Evolutionary conservation across 768 basidiomycete species (phyloP), one percentile per base, ranked within the genome.

Genomic region (Rossbeevera mucosa): DNA sequence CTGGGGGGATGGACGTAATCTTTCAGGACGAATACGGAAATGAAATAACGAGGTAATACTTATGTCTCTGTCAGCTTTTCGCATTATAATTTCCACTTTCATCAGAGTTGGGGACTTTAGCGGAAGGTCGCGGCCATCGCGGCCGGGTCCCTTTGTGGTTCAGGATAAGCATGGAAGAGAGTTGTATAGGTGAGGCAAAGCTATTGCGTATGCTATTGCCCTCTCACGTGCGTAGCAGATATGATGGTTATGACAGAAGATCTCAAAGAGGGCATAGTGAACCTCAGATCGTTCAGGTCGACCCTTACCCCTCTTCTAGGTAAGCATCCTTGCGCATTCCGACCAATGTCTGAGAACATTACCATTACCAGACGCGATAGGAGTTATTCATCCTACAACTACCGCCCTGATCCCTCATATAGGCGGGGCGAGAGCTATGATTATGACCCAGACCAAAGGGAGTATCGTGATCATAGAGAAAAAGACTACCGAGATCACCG

Each of bases 1-100:
- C 86, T 31, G 75, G 74, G 16, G 85, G 83, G 20, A 71, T 80
- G 54, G 77, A 81, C 52, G 80, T 87, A 5, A 76, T 87, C 43
- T 86, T 88, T 59, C 76, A 83, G 64, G 85, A 87, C 59, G 79
- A 81, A 57, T 66, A 74, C 18, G 85, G 85, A 20, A 77, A 80
- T 50, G 82, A 83, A 59, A 80, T 86, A 22, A 78, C 79, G 3
- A 79, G 85, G 85, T 81, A 68, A 49, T 61, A 33, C 42, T 30
- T 43, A 28, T 42, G 28, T 42, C 36, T 50, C 14, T 18, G 2
- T 8, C 1, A 12, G 29, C 4, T n/a, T 13, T 6, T 2, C 3
- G 21, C 30, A 16, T 48, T 8, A 18, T 56, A 12, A 58, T 45
- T 24, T 45, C 14, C 16, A 7, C 8, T 25, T 16, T 54, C 24